Base-by-base conservation (phyloP, 345 rosid species). In the Ceriops tagal region DNA sequence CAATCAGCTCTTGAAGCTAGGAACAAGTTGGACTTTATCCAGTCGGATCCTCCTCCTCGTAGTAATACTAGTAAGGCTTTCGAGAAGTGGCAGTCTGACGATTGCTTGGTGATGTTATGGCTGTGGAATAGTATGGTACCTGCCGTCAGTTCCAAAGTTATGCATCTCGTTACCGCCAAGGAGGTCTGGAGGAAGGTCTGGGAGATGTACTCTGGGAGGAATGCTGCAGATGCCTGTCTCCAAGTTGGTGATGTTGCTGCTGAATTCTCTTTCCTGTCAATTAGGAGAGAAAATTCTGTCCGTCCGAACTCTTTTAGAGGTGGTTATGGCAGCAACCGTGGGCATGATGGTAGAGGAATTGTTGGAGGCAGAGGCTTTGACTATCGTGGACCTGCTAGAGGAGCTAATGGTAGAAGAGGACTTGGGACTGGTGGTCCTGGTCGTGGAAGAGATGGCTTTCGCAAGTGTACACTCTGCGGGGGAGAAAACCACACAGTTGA, bases 91-190 rank as follows among this genome's bases (percentile, higher is more conserved):
- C 59, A 56, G 6, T 11, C 19, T 10, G 30, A 56, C 3, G 59
- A 56, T 56, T 56, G 59, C 59, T 24, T 56, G 59, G 59, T 56
- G 28, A 56, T 56, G 59, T 56, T 56, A 24, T 56, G 59, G 59
- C 30, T 56, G 59, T 56, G 59, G 59, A 56, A 56, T 10, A 56
- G 59, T 56, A 56, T 56, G 59, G 16, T 22, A 24, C 4, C 59
- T 5, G 26, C 59, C 2, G 59, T 56, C 1, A 56, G 59, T 56
- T 56, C 28, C 59, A 9, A 56, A 3, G 59, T 56, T 56, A 56
- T 56, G 59, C 59, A 56, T 16, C 9, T 56, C 28, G 59, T 9
- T 11, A 56, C 59, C 1, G 31, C 59, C 28, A 56, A 56, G 59
- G 30, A 24, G 28, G 59, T 56, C 28, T 56, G 59, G 59, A 56